Percentiles rank a stretch among this genome's conserved stretches.
These are phyloP conservation scores for Westerdykella aurantiaca DNA, from an alignment of 2,329 filamentous ascomycete genomes.

Conservation along the genomic window DNA sequence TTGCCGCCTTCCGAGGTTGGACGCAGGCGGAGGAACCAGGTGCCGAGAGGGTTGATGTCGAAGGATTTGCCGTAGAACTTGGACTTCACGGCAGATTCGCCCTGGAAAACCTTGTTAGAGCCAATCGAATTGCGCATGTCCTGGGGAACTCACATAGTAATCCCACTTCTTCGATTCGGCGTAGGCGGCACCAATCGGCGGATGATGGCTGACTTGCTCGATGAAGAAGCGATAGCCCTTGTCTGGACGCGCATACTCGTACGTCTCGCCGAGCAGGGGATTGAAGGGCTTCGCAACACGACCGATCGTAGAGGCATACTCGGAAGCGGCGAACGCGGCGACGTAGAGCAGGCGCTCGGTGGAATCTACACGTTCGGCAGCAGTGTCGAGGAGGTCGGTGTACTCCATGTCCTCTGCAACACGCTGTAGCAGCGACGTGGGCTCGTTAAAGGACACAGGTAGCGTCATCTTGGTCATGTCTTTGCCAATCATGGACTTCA, in stretches of 20 bases:
- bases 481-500: conserved; percentile 99
- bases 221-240: conserved; percentile 98
- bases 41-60: conserved; percentile 91
- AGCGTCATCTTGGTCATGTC: conserved; percentile 99
- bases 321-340: conserved; percentile 89
- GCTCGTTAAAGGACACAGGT: conserved; percentile 97
- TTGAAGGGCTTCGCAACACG: conserved; percentile 98
- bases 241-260: conserved; percentile 91
- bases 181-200: conserved; percentile 86
- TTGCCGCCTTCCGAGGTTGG: conserved; percentile 60
- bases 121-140: neutral
- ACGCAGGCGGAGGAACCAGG: conserved; percentile 87
- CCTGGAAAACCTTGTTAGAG: conserved; percentile 43
- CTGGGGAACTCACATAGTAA: conserved; percentile 58
- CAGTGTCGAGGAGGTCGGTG: conserved; percentile 81
- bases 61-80: conserved; percentile 98
- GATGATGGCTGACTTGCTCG: conserved; percentile 97
- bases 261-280: conserved; percentile 90
- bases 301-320: conserved; percentile 94
- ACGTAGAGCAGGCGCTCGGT: conserved; percentile 92
- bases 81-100: conserved; percentile 89
- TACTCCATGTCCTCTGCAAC: conserved; percentile 99
- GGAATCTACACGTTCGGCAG: conserved; percentile 77
- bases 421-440: conserved; percentile 88
- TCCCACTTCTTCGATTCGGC: conserved; percentile 93